phyloP scores from a whole-genome alignment of 805 yeast genomes.

The Candida boleticola region DNA sequence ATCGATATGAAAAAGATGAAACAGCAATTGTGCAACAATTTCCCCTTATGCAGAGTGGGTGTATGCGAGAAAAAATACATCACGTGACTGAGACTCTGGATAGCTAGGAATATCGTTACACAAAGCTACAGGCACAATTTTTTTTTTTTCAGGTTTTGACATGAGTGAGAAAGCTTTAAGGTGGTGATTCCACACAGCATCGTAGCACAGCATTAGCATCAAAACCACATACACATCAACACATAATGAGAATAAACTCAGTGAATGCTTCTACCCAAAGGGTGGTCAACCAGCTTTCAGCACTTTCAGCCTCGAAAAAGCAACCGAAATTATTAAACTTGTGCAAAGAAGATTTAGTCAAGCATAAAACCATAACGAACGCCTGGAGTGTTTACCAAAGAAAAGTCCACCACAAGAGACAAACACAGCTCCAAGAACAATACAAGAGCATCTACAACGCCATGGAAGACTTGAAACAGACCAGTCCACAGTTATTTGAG shows the following conservation, averaged over 20 bases:
- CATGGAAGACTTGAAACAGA: slow-evolving; percentile 59
- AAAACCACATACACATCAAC: too few species aligned
- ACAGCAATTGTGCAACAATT: too few species aligned
- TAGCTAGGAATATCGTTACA: too few species aligned
- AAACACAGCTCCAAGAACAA: slow-evolving; percentile 52
- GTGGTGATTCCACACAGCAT: too few species aligned
- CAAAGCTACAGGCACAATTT: too few species aligned
- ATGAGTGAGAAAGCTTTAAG: too few species aligned
- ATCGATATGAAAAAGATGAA: too few species aligned
- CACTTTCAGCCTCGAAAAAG: slow-evolving; percentile 81
- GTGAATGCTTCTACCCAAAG: slow-evolving; percentile 39
- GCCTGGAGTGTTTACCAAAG: slow-evolving; percentile 76
- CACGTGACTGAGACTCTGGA: too few species aligned
- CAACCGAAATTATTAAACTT: slow-evolving; percentile 80
- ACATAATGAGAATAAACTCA: slow-evolving; percentile 24
- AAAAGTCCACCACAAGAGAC: slow-evolving; percentile 43
- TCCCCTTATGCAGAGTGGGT: too few species aligned
- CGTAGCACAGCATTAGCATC: too few species aligned
- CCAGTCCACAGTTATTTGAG: slow-evolving; percentile 55
- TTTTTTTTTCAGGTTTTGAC: too few species aligned
- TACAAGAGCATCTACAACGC: slow-evolving; percentile 66
- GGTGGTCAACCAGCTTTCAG: slow-evolving; percentile 64
- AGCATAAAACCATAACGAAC: slow-evolving; percentile 75
- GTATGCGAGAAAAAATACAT: too few species aligned
- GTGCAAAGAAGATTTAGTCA: slow-evolving; percentile 75